Evolutionary conservation across 306 rosid genomes (phyloP).

Genomic region (Quercus engelmannii): DNA sequence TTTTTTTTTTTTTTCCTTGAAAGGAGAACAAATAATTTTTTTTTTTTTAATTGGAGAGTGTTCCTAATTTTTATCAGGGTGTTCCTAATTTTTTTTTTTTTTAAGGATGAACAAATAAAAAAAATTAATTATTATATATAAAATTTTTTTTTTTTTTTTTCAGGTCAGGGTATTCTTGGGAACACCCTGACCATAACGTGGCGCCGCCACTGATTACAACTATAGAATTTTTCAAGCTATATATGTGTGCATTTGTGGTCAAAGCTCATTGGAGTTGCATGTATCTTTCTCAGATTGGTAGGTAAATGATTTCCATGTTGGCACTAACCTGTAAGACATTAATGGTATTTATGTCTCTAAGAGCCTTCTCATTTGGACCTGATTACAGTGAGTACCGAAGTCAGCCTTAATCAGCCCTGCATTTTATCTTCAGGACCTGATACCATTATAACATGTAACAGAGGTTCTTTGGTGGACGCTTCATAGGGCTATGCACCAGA

Average conservation of each 20-base stretch:
- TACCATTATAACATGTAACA: slow-evolving; percentile 8
- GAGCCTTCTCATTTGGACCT: not conserved
- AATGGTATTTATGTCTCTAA: not conserved
- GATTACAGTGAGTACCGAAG: not conserved
- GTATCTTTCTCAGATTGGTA: not conserved
- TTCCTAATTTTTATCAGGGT: too few species aligned
- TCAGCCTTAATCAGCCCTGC: too few species aligned
- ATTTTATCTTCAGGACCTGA: slow-evolving; percentile 21
- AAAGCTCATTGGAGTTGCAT: not conserved
- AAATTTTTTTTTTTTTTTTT: too few species aligned
- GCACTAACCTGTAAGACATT: not conserved
- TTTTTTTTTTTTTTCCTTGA: too few species aligned
- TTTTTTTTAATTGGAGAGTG: too few species aligned
- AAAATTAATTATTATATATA: too few species aligned
- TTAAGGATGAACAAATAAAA: too few species aligned
- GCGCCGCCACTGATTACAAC: too few species aligned
- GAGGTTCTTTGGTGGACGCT: slow-evolving; percentile 14
- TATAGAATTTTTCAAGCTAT: not conserved
- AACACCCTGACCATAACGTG: too few species aligned
- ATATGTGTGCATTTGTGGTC: not conserved
- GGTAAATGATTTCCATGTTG: not conserved
- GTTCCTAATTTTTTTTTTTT: too few species aligned
- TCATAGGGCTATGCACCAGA: not conserved
- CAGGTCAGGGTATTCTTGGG: too few species aligned
- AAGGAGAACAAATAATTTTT: too few species aligned